phyloP scores from a whole-genome alignment of 1,139 yeast species.

The Taphrina pruni region DNA sequence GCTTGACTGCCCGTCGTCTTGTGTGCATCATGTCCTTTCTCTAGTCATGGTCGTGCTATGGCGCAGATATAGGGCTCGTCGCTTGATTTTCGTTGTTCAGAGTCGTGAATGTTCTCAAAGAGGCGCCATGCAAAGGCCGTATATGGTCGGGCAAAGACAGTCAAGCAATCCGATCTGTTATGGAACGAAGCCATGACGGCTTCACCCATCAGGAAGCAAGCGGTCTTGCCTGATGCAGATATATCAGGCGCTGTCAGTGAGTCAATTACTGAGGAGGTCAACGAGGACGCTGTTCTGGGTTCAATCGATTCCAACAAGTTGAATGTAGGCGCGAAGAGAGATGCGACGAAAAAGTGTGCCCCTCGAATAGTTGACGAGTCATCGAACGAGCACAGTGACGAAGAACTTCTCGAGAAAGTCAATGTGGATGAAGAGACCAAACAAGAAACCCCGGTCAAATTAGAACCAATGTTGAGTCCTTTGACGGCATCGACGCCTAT shows the following conservation, averaged over 20 bases:
- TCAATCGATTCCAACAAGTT: neutral
- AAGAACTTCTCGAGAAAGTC: neutral
- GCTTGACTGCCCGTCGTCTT: neutral
- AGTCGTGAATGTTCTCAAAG: slow-evolving; percentile 17
- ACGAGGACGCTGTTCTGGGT: neutral
- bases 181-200: slow-evolving; percentile 37
- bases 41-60: too few species aligned
- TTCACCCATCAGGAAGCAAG: slow-evolving; percentile 19
- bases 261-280: neutral
- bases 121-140: slow-evolving; percentile 25
- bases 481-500: slow-evolving; percentile 19
- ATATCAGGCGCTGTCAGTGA: too few species aligned
- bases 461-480: neutral
- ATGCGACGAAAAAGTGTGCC: too few species aligned
- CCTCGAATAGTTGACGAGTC: neutral
- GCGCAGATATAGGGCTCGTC: too few species aligned
- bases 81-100: too few species aligned
- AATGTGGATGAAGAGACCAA: neutral
- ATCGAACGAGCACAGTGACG: neutral
- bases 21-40: too few species aligned
- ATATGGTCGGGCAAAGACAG: slow-evolving; percentile 21
- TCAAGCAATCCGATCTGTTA: slow-evolving; percentile 8
- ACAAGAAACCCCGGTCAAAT: neutral
- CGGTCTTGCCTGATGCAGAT: neutral
- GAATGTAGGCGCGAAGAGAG: neutral